Base-by-base conservation (phyloP, 2,329 filamentous ascomycete genomes). In the Pseudogymnoascus destructans region DNA sequence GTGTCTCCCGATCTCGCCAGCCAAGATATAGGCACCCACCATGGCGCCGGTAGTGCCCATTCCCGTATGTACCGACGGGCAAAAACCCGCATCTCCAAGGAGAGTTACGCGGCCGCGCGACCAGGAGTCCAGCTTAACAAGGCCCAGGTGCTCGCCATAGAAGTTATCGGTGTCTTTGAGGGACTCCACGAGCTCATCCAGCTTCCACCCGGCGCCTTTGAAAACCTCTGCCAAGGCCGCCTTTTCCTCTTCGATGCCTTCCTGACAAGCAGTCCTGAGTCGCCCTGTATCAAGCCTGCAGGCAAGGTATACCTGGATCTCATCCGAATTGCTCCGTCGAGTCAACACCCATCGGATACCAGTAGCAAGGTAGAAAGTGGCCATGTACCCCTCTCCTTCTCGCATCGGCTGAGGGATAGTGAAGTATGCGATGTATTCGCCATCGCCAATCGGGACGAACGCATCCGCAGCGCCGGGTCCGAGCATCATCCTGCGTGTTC, bases 41-140 rank as follows among this genome's bases (percentile, higher is more conserved):
- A 83, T 64, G 0, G 74, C 73, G 0, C 71, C 63, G 1, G 74
- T 75, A 0, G 77, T 80, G 0, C 79, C 79, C 69, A 77, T 73
- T 0, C 79, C 80, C 0, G 74, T 76, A 3, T 75, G 61, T 0
- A 74, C 72, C 0, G 74, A 72, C 0, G 78, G 77, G 21, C 73
- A 75, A 63, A 75, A 77, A 0, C 69, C 79, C 1, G 81, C 77
- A 61, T 85, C 80, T 0, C 80, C 80, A 0, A 82, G 57, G 0
- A 81, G 68, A 1, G 71, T 74, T 2, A 80, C 72, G 0, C 78
- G 74, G 0, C 76, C 75, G 0, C 68, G 68, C 3, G 68, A 74
- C 73, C 73, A 77, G 1, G 60, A 60, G 0, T 71, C 64, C 57
- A 76, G 60, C 40, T 73, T 73, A 27, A 82, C 73, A 30, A 75